A percentile compares a stretch with the other conserved stretches of the same genome.
Conservation (phyloP, 352 stramenopile species). For the Aphanomyces euteiches region DNA sequence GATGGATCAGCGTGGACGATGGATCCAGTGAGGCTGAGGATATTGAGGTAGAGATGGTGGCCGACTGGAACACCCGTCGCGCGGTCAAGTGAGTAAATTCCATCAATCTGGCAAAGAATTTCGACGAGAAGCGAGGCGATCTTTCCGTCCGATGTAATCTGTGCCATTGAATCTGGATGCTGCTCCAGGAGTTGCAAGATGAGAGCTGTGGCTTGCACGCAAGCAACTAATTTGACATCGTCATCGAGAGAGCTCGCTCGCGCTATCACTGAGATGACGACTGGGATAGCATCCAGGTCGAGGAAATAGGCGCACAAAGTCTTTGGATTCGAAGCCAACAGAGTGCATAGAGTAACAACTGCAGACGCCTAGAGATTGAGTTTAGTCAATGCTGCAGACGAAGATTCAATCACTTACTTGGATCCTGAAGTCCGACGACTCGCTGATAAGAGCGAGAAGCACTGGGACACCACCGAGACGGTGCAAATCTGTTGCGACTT, state of each 20-base stretch:
- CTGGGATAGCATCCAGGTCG: conserved; percentile 4
- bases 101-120: conserved; percentile 5
- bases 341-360: background rate
- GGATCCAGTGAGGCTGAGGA: conserved; percentile 6
- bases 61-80: conserved; percentile 2
- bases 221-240: conserved; percentile 26
- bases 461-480: background rate
- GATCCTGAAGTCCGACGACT: conserved; percentile 6
- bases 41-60: conserved; percentile 27
- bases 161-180: background rate
- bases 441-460: background rate
- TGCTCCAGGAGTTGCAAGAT: conserved; percentile 26
- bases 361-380: conserved; percentile 14
- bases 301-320: background rate
- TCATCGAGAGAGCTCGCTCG: conserved; percentile 5
- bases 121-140: conserved; percentile 1
- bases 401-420: conserved; percentile 1
- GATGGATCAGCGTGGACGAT: conserved; percentile 17
- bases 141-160: background rate
- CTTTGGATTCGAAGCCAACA: conserved; percentile 5
- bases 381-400: background rate
- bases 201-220: conserved; percentile 10
- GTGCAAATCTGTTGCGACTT: background rate
- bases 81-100: conserved; percentile 9
- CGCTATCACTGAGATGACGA: background rate